Conservation (phyloP, 331 rosid genomes). For the Spiraea crenata region DNA sequence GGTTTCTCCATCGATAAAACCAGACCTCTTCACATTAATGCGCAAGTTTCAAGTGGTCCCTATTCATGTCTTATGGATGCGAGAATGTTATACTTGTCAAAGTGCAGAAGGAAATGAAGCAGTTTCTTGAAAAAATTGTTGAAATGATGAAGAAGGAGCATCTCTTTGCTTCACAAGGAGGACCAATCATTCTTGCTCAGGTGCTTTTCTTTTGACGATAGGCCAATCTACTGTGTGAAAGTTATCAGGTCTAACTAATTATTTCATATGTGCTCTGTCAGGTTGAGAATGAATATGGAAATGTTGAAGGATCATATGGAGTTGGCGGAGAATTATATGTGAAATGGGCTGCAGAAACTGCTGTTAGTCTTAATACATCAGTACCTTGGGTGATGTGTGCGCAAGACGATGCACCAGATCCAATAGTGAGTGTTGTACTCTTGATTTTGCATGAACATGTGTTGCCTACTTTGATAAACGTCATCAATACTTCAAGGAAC, state of each 20-base stretch:
- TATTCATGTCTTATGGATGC: neutral
- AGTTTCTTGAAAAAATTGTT: constrained; percentile 17
- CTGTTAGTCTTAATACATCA: constrained; percentile 31
- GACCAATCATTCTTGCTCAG: constrained; percentile 32
- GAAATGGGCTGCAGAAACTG: constrained; percentile 46
- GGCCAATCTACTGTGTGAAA: too few species aligned
- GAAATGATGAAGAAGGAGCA: constrained; percentile 27
- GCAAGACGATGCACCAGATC: constrained; percentile 47
- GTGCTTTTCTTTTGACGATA: neutral
- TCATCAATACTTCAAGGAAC: too few species aligned
- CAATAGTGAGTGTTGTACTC: constrained; percentile 32
- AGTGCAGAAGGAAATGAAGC: constrained; percentile 18
- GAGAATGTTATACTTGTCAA: neutral
- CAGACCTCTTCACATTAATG: neutral
- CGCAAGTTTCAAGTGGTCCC: constrained; percentile 1
- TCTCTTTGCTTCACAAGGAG: constrained; percentile 29
- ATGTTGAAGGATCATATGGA: constrained; percentile 31
- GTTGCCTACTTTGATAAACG: neutral
- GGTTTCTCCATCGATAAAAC: neutral
- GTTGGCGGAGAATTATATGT: constrained; percentile 39
- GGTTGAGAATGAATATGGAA: constrained; percentile 49
- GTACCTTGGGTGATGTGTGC: constrained; percentile 52
- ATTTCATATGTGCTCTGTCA: neutral
- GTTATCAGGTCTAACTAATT: too few species aligned
- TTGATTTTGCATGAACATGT: neutral